phyloP scores from a whole-genome alignment of 768 basidiomycete species.

The Lyophyllum semitale region DNA sequence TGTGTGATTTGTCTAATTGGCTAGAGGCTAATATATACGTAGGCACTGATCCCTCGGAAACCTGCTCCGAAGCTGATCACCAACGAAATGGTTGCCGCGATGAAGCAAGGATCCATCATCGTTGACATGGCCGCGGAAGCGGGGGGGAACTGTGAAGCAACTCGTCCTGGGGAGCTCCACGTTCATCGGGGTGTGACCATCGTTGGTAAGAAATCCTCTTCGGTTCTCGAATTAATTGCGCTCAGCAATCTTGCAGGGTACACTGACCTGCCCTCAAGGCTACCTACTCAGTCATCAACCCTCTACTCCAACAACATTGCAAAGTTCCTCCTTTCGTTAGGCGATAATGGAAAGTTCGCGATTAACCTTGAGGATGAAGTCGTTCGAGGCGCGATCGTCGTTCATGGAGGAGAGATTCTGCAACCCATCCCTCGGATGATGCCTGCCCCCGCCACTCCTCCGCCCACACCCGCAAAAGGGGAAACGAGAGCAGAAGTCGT shows the following conservation, averaged over 20 bases:
- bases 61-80: constrained; percentile 86
- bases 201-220: constrained; percentile 53
- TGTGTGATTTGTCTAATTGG: not conserved
- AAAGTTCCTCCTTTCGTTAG: constrained; percentile 84
- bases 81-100: constrained; percentile 83
- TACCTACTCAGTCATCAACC: constrained; percentile 88
- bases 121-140: constrained; percentile 88
- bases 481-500: constrained; percentile 48
- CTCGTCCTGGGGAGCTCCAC: constrained; percentile 72
- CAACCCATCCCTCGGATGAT: constrained; percentile 69
- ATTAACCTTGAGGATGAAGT: constrained; percentile 85
- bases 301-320: constrained; percentile 91
- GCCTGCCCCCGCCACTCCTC: constrained; percentile 58
- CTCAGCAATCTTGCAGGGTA: constrained; percentile 52
- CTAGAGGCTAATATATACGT: not conserved
- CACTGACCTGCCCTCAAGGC: constrained; percentile 82
- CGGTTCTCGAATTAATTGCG: not conserved
- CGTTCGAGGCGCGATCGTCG: constrained; percentile 75
- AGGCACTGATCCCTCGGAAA: constrained; percentile 86
- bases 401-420: constrained; percentile 66
- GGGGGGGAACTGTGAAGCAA: constrained; percentile 88
- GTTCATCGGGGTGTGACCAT: constrained; percentile 79
- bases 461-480: constrained; percentile 48
- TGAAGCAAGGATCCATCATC: constrained; percentile 90
- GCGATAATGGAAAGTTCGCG: constrained; percentile 59